phyloP scores from a whole-genome alignment of 2,329 filamentous ascomycete genomes.

The Phyllosticta citrichinensis region DNA sequence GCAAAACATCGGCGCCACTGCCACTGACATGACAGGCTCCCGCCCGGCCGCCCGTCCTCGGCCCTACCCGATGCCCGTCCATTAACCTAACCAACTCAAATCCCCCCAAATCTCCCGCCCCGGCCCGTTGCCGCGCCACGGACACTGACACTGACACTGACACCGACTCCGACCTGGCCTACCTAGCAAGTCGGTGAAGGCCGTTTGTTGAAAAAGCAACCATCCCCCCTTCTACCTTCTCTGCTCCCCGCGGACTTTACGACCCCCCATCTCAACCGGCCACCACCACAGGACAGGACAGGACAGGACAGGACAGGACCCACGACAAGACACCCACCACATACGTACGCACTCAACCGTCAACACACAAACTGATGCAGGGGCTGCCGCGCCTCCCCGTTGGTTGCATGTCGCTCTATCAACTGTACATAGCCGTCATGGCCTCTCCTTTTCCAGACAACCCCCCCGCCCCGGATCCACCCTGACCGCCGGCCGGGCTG shows the following conservation, averaged over 20 bases:
- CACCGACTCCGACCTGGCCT: no score
- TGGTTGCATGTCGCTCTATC: not conserved
- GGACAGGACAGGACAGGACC: no score
- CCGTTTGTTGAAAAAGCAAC: not conserved
- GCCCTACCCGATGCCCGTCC: not conserved
- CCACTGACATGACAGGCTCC: not conserved
- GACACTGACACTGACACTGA: not conserved
- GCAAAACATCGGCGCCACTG: not conserved
- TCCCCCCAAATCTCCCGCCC: not conserved
- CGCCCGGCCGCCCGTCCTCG: not conserved
- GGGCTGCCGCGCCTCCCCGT: not conserved
- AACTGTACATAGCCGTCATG: not conserved
- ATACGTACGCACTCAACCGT: not conserved
- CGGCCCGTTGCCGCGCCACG: not conserved
- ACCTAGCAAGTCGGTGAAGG: not conserved
- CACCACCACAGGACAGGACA: not conserved
- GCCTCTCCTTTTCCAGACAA: not conserved
- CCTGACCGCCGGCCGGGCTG: slow-evolving; percentile 8
- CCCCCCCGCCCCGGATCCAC: not conserved
- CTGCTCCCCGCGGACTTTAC: not conserved
- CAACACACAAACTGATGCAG: not conserved
- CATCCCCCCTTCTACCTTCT: not conserved
- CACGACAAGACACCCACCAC: not conserved
- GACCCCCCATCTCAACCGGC: not conserved
- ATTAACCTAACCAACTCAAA: not conserved